phyloP scores from a whole-genome alignment of 2,329 filamentous ascomycete genomes.

The Myrmaecium sp. region DNA sequence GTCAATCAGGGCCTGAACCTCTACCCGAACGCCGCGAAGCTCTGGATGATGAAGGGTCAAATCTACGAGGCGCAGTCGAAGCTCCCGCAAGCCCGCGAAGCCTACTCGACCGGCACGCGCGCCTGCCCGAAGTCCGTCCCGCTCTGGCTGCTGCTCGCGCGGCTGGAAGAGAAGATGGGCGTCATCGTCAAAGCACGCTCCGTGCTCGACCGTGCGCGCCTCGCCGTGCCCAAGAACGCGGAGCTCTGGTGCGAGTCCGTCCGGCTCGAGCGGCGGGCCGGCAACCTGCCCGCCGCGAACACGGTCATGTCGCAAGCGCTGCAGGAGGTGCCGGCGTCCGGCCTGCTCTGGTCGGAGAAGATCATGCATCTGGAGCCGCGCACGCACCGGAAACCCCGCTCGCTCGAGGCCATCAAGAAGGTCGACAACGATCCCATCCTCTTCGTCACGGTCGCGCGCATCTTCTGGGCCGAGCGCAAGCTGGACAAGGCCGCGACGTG shows the following conservation, averaged over 20 bases:
- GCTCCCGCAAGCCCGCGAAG: conserved; percentile 70
- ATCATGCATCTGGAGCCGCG: conserved; percentile 89
- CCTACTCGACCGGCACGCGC: conserved; percentile 75
- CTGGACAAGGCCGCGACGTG: conserved; percentile 89
- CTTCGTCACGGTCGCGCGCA: conserved; percentile 81
- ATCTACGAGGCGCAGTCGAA: conserved; percentile 79
- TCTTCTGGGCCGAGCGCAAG: conserved; percentile 88
- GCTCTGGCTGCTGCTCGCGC: conserved; percentile 76
- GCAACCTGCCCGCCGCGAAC: conserved; percentile 70
- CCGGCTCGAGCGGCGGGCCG: conserved; percentile 73
- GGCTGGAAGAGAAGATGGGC: conserved; percentile 72
- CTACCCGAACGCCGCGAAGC: conserved; percentile 71
- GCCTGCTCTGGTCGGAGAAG: conserved; percentile 80
- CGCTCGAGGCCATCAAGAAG: conserved; percentile 90
- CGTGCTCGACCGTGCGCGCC: conserved; percentile 76
- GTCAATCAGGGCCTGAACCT: conserved; percentile 72
- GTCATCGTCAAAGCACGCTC: conserved; percentile 82
- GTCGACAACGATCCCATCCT: conserved; percentile 81
- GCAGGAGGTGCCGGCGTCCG: conserved; percentile 77
- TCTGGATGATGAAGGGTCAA: conserved; percentile 98
- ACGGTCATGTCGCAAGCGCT: conserved; percentile 85
- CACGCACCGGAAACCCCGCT: conserved; percentile 80
- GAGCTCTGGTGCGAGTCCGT: conserved; percentile 90
- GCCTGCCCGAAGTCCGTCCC: conserved; percentile 70
- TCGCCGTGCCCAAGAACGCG: conserved; percentile 70